Evolutionary conservation across 108 stramenopile species (phyloP).

Genomic region (Cyclostephanos invisitatus): DNA sequence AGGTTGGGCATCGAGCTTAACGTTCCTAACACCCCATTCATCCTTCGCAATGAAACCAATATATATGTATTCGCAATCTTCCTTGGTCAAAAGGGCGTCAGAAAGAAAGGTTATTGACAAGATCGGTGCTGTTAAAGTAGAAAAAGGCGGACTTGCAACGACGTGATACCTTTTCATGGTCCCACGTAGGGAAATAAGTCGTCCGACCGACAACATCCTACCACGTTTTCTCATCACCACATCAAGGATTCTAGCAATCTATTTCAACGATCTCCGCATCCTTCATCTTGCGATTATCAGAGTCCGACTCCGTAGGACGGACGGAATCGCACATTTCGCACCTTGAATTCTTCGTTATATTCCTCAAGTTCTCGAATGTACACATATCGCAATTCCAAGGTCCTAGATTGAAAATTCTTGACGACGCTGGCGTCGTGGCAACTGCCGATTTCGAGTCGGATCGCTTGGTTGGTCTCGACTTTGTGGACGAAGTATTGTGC

Average conservation of each 20-base stretch:
- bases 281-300: neutral
- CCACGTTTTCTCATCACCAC: neutral
- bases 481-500: neutral
- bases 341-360: conserved; percentile 12
- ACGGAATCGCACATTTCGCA: conserved; percentile 31
- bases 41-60: too few species aligned
- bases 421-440: neutral
- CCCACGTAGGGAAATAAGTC: too few species aligned
- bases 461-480: neutral
- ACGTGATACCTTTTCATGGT: too few species aligned
- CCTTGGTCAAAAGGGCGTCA: conserved; percentile 18
- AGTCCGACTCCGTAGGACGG: conserved; percentile 13
- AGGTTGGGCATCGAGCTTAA: too few species aligned
- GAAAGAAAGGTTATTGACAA: too few species aligned
- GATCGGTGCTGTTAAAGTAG: too few species aligned
- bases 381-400: conserved; percentile 21
- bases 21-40: neutral
- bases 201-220: too few species aligned
- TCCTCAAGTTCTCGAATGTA: conserved; percentile 24
- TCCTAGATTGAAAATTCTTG: conserved; percentile 11
- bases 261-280: conserved; percentile 21
- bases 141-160: too few species aligned
- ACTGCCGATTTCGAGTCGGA: neutral
- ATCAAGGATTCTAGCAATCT: conserved; percentile 7
- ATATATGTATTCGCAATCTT: conserved; percentile 6